phyloP scores from a whole-genome alignment of 257 asterid species.

The Ajuga chamaepitys region DNA sequence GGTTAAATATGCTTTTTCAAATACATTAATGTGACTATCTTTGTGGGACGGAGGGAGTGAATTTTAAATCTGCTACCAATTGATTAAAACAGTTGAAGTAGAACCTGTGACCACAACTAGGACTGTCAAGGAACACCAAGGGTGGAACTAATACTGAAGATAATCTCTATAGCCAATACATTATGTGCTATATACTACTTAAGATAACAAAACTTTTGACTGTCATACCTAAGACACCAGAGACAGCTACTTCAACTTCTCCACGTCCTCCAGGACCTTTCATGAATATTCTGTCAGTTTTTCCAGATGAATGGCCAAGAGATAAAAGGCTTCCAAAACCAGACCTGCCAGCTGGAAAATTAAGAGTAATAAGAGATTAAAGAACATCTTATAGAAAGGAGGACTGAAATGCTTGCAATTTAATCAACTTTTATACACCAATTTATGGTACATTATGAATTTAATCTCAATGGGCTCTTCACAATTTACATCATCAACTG shows the following conservation, averaged over 20 bases:
- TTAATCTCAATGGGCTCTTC: background rate
- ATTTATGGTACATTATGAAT: background rate
- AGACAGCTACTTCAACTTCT: constrained; percentile 98
- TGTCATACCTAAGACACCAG: constrained; percentile 75
- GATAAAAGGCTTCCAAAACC: constrained; percentile 96
- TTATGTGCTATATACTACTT: background rate
- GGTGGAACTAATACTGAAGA: too few species aligned
- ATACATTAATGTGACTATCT: too few species aligned
- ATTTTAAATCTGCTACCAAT: background rate
- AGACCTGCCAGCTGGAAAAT: constrained; percentile 66
- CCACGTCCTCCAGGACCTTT: constrained; percentile 99
- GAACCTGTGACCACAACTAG: background rate
- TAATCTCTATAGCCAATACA: too few species aligned
- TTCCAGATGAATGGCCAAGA: constrained; percentile 84
- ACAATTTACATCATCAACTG: background rate
- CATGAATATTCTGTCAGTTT: constrained; percentile 87
- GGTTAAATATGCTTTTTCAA: too few species aligned
- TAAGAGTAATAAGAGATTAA: background rate
- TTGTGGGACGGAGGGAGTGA: too few species aligned
- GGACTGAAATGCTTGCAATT: background rate
- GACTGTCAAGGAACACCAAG: background rate
- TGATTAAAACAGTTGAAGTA: background rate
- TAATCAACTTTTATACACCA: background rate
- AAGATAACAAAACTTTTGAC: background rate
- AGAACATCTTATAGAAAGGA: background rate